phyloP scores from a whole-genome alignment of 345 rosid species.

The Tarenaya hassleriana region DNA sequence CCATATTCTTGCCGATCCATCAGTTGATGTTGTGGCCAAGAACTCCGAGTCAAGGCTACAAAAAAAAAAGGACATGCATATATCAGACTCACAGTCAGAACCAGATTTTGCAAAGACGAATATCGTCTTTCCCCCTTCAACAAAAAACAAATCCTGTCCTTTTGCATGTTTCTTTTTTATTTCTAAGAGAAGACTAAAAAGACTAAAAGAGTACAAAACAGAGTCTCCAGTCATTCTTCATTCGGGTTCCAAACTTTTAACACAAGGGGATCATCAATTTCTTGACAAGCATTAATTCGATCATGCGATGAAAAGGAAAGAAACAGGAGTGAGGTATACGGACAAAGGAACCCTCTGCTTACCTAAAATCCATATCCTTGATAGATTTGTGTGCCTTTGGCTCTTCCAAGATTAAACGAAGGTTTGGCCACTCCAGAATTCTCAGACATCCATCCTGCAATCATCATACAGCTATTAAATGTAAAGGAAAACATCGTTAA shows the following conservation, averaged over 20 bases:
- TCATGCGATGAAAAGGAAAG: not conserved
- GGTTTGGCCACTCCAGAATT: conserved; percentile 85
- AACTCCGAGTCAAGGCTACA: conserved; percentile 85
- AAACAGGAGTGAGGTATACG: not conserved
- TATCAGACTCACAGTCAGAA: not conserved
- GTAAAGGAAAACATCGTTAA: conserved; percentile 9
- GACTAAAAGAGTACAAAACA: no score
- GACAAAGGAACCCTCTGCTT: conserved; percentile 5
- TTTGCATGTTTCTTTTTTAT: not conserved
- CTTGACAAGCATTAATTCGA: not conserved
- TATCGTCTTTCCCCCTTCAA: no score
- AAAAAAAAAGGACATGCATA: conserved; percentile 22
- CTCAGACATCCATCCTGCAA: conserved; percentile 84
- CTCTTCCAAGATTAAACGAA: conserved; percentile 60
- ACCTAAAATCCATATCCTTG: conserved; percentile 89
- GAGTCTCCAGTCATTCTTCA: not conserved
- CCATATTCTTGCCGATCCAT: conserved; percentile 95
- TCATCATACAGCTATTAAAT: conserved; percentile 10
- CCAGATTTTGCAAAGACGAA: not conserved
- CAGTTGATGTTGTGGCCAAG: conserved; percentile 78
- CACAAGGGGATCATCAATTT: not conserved
- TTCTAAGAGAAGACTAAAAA: not conserved
- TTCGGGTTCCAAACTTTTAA: conserved; percentile 1
- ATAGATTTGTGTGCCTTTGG: conserved; percentile 77
- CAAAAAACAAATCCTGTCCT: no score